Percentiles rank a stretch among this genome's conserved stretches.
Conservation (phyloP, 305 asterid genomes). For the Rubia peregrina region DNA sequence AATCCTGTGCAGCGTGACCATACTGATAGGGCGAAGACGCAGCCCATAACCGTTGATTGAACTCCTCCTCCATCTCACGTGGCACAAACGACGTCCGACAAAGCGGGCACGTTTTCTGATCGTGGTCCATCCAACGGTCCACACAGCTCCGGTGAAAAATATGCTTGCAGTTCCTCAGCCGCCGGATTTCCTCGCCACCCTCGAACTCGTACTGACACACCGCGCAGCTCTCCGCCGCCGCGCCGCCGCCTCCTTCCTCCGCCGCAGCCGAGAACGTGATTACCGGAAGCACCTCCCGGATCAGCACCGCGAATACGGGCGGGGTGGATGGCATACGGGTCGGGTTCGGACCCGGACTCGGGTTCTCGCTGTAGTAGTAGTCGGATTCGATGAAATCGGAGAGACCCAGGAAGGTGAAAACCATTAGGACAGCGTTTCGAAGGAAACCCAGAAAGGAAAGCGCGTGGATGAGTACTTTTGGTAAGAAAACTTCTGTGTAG, state of each 20-base stretch:
- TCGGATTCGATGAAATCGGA: conserved; percentile 21
- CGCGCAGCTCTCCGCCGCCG: conserved; percentile 63
- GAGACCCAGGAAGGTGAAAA: conserved; percentile 19
- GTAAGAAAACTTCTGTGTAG: conserved; percentile 21
- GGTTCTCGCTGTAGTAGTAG: neutral
- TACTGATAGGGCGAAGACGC: conserved; percentile 36
- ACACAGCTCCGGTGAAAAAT: conserved; percentile 74
- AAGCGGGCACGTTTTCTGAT: conserved; percentile 74
- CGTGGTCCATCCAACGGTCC: conserved; percentile 97
- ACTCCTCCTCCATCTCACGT: conserved; percentile 52
- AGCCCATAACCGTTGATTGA: conserved; percentile 58
- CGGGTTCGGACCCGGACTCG: conserved; percentile 9
- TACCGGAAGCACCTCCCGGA: conserved; percentile 64
- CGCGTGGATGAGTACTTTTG: conserved; percentile 17
- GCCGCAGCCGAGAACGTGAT: conserved; percentile 48
- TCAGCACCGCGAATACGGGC: conserved; percentile 50
- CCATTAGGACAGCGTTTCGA: conserved; percentile 2
- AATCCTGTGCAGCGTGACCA: conserved; percentile 21
- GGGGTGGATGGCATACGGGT: conserved; percentile 6
- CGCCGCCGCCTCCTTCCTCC: conserved; percentile 32
- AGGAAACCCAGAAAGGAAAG: conserved; percentile 18
- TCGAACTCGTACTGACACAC: conserved; percentile 70
- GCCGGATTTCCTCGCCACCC: conserved; percentile 69
- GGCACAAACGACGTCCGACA: conserved; percentile 69
- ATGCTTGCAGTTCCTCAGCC: conserved; percentile 66